phyloP scores from a whole-genome alignment of 2,329 filamentous ascomycete species.

The Diaporthe batatas region DNA sequence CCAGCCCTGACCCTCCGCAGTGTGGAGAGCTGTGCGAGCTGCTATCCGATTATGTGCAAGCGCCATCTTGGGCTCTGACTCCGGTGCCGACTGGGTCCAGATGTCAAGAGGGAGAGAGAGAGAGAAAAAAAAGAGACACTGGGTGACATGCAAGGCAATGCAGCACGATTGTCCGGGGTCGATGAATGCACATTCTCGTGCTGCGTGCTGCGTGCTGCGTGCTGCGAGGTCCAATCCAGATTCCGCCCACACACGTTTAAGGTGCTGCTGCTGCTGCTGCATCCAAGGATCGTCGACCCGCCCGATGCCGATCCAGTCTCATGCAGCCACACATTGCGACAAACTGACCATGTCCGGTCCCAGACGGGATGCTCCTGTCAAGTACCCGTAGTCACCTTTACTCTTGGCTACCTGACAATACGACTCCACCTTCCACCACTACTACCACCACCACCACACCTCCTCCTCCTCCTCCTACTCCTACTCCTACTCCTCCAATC shows the following conservation, averaged over 20 bases:
- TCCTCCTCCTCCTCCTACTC: neutral
- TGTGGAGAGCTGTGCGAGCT: constrained; percentile 34
- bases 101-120: neutral
- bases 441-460: no score
- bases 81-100: neutral
- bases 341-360: constrained; percentile 20
- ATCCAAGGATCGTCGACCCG: constrained; percentile 5
- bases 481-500: neutral
- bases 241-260: neutral
- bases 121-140: neutral
- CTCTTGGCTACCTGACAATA: constrained; percentile 9
- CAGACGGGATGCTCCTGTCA: neutral
- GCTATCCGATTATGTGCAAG: constrained; percentile 39
- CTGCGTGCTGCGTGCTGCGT: constrained; percentile 1
- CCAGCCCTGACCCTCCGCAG: no score
- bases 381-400: neutral
- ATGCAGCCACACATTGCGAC: constrained; percentile 8
- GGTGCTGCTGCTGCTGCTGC: neutral
- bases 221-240: neutral
- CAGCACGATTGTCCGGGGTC: constrained; percentile 6
- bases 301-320: constrained; percentile 5
- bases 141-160: constrained; percentile 4
- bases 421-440: constrained; percentile 1
- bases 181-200: neutral
- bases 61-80: constrained; percentile 3